A percentile compares a stretch with the other conserved stretches of the same genome.
phyloP scores from a whole-genome alignment of 75 land plant genomes.

The Cunninghamia lanceolata region DNA sequence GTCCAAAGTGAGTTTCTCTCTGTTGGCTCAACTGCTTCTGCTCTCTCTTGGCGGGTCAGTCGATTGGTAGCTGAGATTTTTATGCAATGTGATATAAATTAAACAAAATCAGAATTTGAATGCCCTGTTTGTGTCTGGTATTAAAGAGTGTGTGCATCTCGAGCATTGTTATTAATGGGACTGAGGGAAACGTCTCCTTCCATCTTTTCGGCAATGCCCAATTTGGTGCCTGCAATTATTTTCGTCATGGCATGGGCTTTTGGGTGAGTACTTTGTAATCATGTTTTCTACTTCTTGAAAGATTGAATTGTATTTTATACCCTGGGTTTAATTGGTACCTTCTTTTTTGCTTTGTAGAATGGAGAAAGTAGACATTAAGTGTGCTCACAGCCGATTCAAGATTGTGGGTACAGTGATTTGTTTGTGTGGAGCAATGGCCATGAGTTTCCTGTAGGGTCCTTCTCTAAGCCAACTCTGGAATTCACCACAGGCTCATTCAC shows the following conservation, averaged over 20 bases:
- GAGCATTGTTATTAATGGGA: too few species aligned
- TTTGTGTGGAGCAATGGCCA: slow-evolving; percentile 45
- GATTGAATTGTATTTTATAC: too few species aligned
- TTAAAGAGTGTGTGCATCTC: slow-evolving; percentile 33
- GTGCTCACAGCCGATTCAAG: slow-evolving; percentile 38
- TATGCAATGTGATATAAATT: not conserved
- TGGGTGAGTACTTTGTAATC: too few species aligned
- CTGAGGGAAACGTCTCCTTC: too few species aligned
- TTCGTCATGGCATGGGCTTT: too few species aligned
- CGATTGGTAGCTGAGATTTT: not conserved
- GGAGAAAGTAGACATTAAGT: slow-evolving; percentile 44
- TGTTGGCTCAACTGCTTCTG: slow-evolving; percentile 30
- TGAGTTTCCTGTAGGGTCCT: slow-evolving; percentile 45
- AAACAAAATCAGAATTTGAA: not conserved
- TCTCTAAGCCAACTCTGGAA: not conserved
- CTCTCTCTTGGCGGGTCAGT: slow-evolving; percentile 49
- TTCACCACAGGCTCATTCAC: not conserved
- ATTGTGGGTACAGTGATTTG: slow-evolving; percentile 55
- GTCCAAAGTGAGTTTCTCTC: slow-evolving; percentile 30
- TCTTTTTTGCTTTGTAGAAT: slow-evolving; percentile 17
- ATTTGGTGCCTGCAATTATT: too few species aligned
- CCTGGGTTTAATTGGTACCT: too few species aligned
- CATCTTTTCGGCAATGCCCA: too few species aligned
- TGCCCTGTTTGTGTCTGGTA: not conserved
- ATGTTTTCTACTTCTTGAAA: too few species aligned